Conservation (phyloP, 2,329 filamentous ascomycete species). For the Alternaria consortialis region DNA sequence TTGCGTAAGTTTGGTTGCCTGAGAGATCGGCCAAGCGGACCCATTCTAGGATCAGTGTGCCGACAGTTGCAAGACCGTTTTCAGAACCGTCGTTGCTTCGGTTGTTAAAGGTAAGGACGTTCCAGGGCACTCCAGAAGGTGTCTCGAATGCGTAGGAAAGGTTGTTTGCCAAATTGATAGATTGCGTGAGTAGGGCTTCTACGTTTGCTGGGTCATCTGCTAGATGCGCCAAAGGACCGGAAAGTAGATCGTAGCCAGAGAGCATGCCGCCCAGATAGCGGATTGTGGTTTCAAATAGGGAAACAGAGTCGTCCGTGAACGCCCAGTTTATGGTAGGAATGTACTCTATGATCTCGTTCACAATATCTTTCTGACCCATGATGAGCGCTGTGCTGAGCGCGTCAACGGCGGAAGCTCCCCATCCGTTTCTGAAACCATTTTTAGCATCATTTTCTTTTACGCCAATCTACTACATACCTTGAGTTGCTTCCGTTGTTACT, state of each 20-base stretch:
- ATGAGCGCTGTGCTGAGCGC: conserved; percentile 81
- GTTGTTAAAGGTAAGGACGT: conserved; percentile 69
- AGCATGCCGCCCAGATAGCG: conserved; percentile 84
- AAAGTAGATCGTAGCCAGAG: conserved; percentile 78
- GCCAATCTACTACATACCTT: conserved; percentile 62
- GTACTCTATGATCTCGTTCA: conserved; percentile 75
- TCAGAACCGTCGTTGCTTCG: conserved; percentile 58
- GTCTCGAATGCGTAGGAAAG: conserved; percentile 83
- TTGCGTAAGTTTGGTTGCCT: conserved; percentile 70
- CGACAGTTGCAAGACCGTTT: conserved; percentile 79
- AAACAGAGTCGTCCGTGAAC: conserved; percentile 66
- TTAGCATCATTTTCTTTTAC: background rate
- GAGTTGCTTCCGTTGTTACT: conserved; percentile 73
- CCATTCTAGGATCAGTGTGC: conserved; percentile 86
- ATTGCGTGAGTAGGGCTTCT: conserved; percentile 70
- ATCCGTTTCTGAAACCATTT: conserved; percentile 70
- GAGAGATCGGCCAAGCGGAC: conserved; percentile 79
- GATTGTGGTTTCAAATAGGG: conserved; percentile 90
- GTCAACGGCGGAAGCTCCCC: conserved; percentile 85
- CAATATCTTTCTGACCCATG: conserved; percentile 74
- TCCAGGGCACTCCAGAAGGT: conserved; percentile 76
- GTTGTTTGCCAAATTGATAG: conserved; percentile 73
- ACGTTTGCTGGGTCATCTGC: conserved; percentile 60
- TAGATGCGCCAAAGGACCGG: conserved; percentile 67
- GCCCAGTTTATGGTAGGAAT: conserved; percentile 77